These are phyloP conservation scores for Lasiodiplodia citricola DNA, from an alignment of 2,329 filamentous ascomycete species.

Conservation along the genomic window DNA sequence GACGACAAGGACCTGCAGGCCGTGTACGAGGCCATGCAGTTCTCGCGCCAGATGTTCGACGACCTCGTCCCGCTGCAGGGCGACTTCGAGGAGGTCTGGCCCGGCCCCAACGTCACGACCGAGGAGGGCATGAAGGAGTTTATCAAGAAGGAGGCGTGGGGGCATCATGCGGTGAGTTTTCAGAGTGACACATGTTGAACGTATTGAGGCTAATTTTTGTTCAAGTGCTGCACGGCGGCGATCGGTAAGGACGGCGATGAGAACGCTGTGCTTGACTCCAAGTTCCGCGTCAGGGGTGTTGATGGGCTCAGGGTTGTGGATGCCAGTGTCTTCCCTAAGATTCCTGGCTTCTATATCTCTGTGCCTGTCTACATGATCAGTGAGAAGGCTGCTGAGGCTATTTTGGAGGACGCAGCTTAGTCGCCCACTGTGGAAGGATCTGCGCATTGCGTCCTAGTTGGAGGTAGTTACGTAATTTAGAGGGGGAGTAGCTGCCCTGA, in stretches of 20 bases:
- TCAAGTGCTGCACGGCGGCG: constrained; percentile 54
- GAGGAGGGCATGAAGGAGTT: constrained; percentile 49
- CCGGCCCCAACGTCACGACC: constrained; percentile 47
- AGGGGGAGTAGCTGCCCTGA: neutral
- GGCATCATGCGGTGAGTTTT: constrained; percentile 56
- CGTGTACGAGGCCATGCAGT: constrained; percentile 60
- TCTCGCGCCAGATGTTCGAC: constrained; percentile 52
- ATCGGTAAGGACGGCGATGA: constrained; percentile 61
- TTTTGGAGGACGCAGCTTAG: constrained; percentile 7
- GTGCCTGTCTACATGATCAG: constrained; percentile 61
- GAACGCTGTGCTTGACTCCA: constrained; percentile 61
- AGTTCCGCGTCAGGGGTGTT: constrained; percentile 64
- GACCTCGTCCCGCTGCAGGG: constrained; percentile 28
- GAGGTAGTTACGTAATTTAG: neutral
- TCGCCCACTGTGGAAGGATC: neutral
- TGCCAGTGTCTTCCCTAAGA: constrained; percentile 62
- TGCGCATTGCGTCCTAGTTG: neutral
- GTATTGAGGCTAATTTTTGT: neutral
- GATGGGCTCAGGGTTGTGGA: constrained; percentile 65
- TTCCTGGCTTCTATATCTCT: constrained; percentile 60
- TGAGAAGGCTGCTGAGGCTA: constrained; percentile 65
- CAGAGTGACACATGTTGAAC: neutral
- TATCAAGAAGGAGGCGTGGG: constrained; percentile 38
- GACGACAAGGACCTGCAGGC: constrained; percentile 53
- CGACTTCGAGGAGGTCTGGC: constrained; percentile 51